Conservation (phyloP, 2,329 filamentous ascomycete genomes). For the Fonsecaea pugnacius region DNA sequence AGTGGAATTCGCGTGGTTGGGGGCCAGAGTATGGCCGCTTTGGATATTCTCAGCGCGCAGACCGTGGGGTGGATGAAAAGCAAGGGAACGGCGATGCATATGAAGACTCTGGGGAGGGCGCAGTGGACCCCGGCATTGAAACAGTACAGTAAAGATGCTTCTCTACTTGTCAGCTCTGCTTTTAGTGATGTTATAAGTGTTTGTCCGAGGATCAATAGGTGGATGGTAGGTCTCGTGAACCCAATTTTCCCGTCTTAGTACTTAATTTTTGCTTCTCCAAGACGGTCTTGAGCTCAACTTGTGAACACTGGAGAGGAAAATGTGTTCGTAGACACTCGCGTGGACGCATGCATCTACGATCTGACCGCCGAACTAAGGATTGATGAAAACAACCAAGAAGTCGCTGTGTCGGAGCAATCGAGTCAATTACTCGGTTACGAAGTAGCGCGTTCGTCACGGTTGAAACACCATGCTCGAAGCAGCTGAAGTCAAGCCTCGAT, state of each 20-base stretch:
- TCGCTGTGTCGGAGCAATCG: no score
- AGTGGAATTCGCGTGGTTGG: background rate
- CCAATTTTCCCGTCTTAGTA: background rate
- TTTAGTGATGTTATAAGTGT: background rate
- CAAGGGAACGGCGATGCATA: background rate
- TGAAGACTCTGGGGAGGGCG: background rate
- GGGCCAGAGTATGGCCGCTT: background rate
- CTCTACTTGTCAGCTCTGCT: background rate
- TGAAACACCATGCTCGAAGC: no score
- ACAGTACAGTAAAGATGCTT: background rate
- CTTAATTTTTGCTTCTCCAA: no score
- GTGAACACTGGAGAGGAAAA: no score
- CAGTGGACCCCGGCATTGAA: no score
- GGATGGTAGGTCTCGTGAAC: background rate
- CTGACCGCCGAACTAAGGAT: no score
- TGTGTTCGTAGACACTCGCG: no score
- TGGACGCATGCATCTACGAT: no score
- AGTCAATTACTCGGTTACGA: no score
- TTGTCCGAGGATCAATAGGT: background rate
- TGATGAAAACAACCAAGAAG: no score
- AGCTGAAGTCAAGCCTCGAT: background rate
- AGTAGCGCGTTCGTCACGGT: no score
- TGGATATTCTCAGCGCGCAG: background rate
- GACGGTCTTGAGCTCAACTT: no score
- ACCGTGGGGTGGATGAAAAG: background rate